Evolutionary conservation across 805 yeast genomes (phyloP).

Genomic region (Barnettozyma siamensis): DNA sequence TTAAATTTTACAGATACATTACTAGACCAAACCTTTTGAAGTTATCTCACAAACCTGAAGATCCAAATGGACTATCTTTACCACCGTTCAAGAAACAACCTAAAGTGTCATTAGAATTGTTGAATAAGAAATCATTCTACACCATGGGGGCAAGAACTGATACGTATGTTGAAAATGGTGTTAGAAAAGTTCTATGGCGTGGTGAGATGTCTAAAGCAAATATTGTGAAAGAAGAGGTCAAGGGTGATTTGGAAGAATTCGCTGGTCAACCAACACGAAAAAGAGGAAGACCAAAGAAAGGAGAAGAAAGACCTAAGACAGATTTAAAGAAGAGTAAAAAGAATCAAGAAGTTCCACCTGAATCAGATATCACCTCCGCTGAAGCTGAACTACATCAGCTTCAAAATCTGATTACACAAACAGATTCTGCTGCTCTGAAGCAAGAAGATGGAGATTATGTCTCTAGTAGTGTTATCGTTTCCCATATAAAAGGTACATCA

Average conservation of each 20-base stretch:
- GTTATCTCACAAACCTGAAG: conserved; percentile 25
- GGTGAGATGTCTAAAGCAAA: conserved; percentile 8
- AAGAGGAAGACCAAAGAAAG: conserved; percentile 25
- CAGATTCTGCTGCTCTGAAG: neutral
- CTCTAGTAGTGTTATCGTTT: conserved; percentile 13
- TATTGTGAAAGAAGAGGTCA: conserved; percentile 6
- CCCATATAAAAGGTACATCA: conserved; percentile 35
- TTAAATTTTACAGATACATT: conserved; percentile 63
- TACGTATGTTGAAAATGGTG: conserved; percentile 6
- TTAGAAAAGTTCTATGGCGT: conserved; percentile 12
- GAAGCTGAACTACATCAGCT: conserved; percentile 1
- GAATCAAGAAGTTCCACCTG: no score
- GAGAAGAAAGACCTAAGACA: conserved; percentile 16
- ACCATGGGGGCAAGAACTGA: conserved; percentile 20
- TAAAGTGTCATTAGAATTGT: conserved; percentile 3
- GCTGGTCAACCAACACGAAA: conserved; percentile 11
- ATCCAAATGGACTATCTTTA: conserved; percentile 26
- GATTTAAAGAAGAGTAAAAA: conserved; percentile 10
- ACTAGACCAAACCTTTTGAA: conserved; percentile 36
- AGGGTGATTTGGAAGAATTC: neutral
- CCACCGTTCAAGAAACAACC: conserved; percentile 14
- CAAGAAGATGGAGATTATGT: neutral
- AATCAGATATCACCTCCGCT: no score
- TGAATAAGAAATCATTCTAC: conserved; percentile 23
- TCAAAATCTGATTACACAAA: conserved; percentile 1